These are phyloP conservation scores for Acer saccharum DNA, from an alignment of 345 rosid species.

Conservation along the genomic window DNA sequence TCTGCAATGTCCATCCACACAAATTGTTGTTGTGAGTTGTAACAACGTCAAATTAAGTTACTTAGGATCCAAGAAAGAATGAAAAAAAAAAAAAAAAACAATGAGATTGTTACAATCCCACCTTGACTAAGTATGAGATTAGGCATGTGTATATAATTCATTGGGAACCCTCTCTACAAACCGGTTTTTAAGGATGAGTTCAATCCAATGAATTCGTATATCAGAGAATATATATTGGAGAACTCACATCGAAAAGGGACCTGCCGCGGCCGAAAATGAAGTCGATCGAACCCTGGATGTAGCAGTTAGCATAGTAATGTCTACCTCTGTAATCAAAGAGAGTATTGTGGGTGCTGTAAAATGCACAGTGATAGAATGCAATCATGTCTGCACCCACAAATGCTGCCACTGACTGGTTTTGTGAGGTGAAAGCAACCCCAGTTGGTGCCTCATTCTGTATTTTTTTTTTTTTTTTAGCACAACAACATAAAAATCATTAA, in stretches of 20 bases:
- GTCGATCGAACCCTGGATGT: conserved; percentile 91
- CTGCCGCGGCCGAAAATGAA: conserved; percentile 94
- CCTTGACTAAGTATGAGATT: too few relatives aligned
- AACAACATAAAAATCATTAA: background rate
- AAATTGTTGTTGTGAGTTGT: background rate
- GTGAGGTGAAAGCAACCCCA: conserved; percentile 87
- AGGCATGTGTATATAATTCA: too few relatives aligned
- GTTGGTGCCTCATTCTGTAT: conserved; percentile 86
- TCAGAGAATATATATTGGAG: too few relatives aligned
- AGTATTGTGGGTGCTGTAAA: conserved; percentile 87
- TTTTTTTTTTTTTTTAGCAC: too few relatives aligned
- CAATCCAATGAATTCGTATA: too few relatives aligned
- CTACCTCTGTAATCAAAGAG: conserved; percentile 95
- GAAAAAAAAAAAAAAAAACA: too few relatives aligned
- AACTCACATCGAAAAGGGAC: conserved; percentile 61
- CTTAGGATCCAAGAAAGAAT: background rate
- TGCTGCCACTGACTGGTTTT: conserved; percentile 93
- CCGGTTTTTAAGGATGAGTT: too few relatives aligned
- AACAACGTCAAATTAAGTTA: background rate
- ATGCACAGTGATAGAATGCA: conserved; percentile 90
- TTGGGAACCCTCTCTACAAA: too few relatives aligned
- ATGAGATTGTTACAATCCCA: background rate
- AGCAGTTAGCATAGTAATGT: conserved; percentile 79
- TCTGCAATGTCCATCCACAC: conserved; percentile 37
- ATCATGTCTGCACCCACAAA: conserved; percentile 77